Evolutionary conservation across 352 stramenopile genomes (phyloP).

Genomic region (Phytophthora kernoviae): DNA sequence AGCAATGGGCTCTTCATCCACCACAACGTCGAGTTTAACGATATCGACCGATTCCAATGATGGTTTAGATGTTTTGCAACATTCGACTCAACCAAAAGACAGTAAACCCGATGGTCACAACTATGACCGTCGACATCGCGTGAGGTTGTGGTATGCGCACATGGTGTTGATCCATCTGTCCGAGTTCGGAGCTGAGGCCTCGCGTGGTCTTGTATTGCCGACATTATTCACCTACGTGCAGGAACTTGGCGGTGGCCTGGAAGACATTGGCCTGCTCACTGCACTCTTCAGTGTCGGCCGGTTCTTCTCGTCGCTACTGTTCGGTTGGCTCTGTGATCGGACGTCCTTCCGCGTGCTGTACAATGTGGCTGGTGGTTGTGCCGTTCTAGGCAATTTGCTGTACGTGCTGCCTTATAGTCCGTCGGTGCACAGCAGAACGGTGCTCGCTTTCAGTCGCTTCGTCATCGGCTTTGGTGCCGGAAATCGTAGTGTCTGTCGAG

Average conservation of each 20-base stretch:
- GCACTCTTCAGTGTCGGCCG: conserved; percentile 65
- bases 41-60: conserved; percentile 7
- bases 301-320: conserved; percentile 65
- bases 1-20: conserved; percentile 8
- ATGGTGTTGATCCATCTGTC: conserved; percentile 62
- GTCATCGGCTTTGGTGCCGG: conserved; percentile 71
- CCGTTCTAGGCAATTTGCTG: conserved; percentile 58
- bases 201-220: conserved; percentile 64
- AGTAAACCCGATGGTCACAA: neutral
- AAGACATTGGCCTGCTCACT: conserved; percentile 62
- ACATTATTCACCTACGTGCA: conserved; percentile 73
- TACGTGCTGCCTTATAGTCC: conserved; percentile 60
- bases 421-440: conserved; percentile 34
- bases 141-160: conserved; percentile 54
- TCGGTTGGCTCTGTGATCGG: conserved; percentile 68
- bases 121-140: neutral
- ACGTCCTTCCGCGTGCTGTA: conserved; percentile 68
- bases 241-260: conserved; percentile 57
- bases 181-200: conserved; percentile 64
- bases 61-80: conserved; percentile 1
- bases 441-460: conserved; percentile 64
- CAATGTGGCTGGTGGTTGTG: conserved; percentile 40
- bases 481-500: conserved; percentile 73
- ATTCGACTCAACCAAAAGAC: neutral
- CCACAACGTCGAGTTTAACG: neutral